Base-by-base conservation (phyloP, 768 basidiomycete genomes). In the Kwoniella heveanensis region DNA sequence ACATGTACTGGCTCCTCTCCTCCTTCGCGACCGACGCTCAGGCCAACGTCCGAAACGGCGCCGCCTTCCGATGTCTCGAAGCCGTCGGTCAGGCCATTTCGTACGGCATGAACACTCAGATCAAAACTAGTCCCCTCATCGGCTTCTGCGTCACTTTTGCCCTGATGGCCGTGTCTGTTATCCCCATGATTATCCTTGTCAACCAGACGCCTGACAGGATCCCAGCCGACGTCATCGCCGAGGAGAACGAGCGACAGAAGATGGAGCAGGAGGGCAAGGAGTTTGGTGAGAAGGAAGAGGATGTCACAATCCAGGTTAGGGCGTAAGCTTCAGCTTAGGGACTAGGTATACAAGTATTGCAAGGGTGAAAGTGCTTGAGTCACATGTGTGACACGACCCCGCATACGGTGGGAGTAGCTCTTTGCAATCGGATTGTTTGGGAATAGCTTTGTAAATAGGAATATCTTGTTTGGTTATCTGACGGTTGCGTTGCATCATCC, bases 1-100 rank as follows among this genome's bases (percentile, higher is more conserved):
- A 62, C 52, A 49, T 73, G 56, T 77, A 77, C 69, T 74, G 71
- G 70, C 51, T 77, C 19, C 44, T 77, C 54, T 64, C 57, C 25
- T 55, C 60, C 25, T 77, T 74, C 54, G 55, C 67, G 9, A 66
- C 65, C 30, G 70, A 72, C 37, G 58, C 69, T 44, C 58, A 69
- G 46, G 49, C 65, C 21, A 56, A 56, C 30, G 55, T 72, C 7
- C 65, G 75, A 27, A 67, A 63, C 52, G 70, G 69, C 27, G 72
- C 70, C 47, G 54, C 71, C 29, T 73, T 77, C 60, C 56, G 75
- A n/a, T 53, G 57, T 17, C 55, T 74, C 30, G 75, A 77, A 59
- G 65, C 75, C 4, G 60, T 64, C 29, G 75, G 75, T 39, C 68
- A 71, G 50, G 68, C 69, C 21, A 61, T 66, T 24, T 49, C 65